These are phyloP conservation scores for Collybia sp. DNA, from an alignment of 768 basidiomycete species.

Conservation along the genomic window DNA sequence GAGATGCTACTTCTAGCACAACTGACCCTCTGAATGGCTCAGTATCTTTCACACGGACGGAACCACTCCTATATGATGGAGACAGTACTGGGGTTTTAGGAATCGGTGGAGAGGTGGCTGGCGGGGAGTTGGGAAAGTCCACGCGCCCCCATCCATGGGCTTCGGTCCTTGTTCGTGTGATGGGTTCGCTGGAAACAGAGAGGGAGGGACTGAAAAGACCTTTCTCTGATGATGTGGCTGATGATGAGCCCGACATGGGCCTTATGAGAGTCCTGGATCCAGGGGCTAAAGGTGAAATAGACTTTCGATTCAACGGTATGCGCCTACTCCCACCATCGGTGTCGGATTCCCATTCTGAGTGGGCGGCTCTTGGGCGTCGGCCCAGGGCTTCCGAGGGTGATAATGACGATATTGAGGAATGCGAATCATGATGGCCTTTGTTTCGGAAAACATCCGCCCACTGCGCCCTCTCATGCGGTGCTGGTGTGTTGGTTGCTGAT, in stretches of 20 bases:
- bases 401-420: slow-evolving; percentile 61
- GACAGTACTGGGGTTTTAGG: slow-evolving; percentile 31
- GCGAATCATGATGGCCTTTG: slow-evolving; percentile 30
- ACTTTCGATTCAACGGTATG: slow-evolving; percentile 61
- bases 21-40: slow-evolving; percentile 25
- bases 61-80: slow-evolving; percentile 11
- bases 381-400: slow-evolving; percentile 48
- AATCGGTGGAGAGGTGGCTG: slow-evolving; percentile 30
- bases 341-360: slow-evolving; percentile 58
- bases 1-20: slow-evolving; percentile 8
- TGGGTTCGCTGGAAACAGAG: slow-evolving; percentile 6
- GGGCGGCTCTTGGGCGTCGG: slow-evolving; percentile 26
- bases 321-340: slow-evolving; percentile 42
- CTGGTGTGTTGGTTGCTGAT: slow-evolving; percentile 30
- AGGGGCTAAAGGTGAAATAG: slow-evolving; percentile 70
- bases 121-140: slow-evolving; percentile 32
- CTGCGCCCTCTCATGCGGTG: slow-evolving; percentile 27
- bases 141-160: slow-evolving; percentile 25
- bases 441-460: slow-evolving; percentile 40
- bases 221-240: slow-evolving; percentile 34
- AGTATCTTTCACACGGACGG: slow-evolving; percentile 22
- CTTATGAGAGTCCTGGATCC: slow-evolving; percentile 35
- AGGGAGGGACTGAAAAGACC: slow-evolving; percentile 26
- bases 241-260: slow-evolving; percentile 35
- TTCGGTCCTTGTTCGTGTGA: slow-evolving; percentile 7